Evolutionary conservation across 2,329 filamentous ascomycete genomes (phyloP), one percentile per base, ranked within the genome.

Genomic region (Colletotrichum sp.): DNA sequence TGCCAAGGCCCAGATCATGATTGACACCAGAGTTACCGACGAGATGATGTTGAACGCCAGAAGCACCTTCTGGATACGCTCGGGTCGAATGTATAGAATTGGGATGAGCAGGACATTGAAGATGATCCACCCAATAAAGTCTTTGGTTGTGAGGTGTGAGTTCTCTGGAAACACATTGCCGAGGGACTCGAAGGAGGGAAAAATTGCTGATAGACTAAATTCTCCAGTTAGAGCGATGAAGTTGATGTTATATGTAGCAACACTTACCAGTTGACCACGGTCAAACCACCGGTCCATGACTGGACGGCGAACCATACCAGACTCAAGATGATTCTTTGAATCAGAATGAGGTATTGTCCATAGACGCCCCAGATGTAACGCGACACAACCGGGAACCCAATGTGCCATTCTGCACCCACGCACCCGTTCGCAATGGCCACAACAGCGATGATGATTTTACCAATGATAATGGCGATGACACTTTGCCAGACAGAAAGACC

Each of bases 71-170:
- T 80, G 84, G 30, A 86, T 85, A 64, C 83, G 82, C 71, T 88
- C 84, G 0, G 88, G 88, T 2, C 82, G 83, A 30, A 88, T 82
- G 61, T 84, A 86, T 13, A 89, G 81, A 25, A 89, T 82, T 2
- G 86, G 86, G 12, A 86, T 81, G 5, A 79, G 77, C 9, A 81
- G 30, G 13, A 79, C 30, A 55, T 82, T 81, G 76, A 80, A 83
- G 8, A 83, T 59, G 25, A 82, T 78, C 72, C 79, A 83, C 52
- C 82, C 82, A n/a, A 83, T 77, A 52, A 83, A 81, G 65, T 82
- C 78, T 8, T 78, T 80, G 6, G 81, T 78, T 16, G 77, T 79
- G 57, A 82, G 76, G 6, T 79, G 77, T 1, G 81, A 76, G 7
- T 71, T 79, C 19, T 70, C 78, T 3, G 80, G 79, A 32, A 83